These are phyloP conservation scores for Pseudopyricularia cyperi DNA, from an alignment of 2,329 filamentous ascomycete genomes.

Conservation along the genomic window DNA sequence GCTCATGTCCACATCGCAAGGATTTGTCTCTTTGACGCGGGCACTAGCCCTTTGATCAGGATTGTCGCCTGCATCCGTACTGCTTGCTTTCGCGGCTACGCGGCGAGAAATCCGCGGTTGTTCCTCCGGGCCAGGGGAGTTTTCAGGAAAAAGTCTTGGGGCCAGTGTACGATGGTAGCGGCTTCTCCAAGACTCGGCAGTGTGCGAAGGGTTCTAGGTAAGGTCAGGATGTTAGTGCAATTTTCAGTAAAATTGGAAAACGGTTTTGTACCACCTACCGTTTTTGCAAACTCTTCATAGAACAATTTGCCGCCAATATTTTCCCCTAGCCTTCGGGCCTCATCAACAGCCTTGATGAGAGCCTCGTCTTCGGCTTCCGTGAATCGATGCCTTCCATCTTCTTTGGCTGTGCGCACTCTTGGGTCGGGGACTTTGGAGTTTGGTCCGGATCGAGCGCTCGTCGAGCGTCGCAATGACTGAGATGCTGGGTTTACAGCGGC, in stretches of 20 bases:
- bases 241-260: conserved; percentile 10
- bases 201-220: conserved; percentile 11
- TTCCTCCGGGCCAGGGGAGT: conserved; percentile 5
- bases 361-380: conserved; percentile 20
- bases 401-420: not conserved
- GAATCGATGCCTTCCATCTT: conserved; percentile 10
- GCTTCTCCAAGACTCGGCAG: conserved; percentile 16
- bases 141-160: not conserved
- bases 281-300: conserved; percentile 18
- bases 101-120: not conserved
- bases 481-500: not conserved
- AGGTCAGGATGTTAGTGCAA: not conserved
- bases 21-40: not conserved
- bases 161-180: conserved; percentile 8
- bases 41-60: not conserved
- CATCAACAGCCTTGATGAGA: conserved; percentile 13
- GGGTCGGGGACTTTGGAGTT: not conserved
- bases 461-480: not conserved
- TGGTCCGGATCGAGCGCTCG: not conserved
- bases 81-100: not conserved
- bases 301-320: conserved; percentile 13
- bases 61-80: not conserved
- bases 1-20: not conserved
- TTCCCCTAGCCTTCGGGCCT: conserved; percentile 5
- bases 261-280: conserved; percentile 12